Evolutionary conservation across 208 protist genomes (phyloP), one percentile per base, ranked within the genome.

Genomic region (Endotrypanum monterogeii): DNA sequence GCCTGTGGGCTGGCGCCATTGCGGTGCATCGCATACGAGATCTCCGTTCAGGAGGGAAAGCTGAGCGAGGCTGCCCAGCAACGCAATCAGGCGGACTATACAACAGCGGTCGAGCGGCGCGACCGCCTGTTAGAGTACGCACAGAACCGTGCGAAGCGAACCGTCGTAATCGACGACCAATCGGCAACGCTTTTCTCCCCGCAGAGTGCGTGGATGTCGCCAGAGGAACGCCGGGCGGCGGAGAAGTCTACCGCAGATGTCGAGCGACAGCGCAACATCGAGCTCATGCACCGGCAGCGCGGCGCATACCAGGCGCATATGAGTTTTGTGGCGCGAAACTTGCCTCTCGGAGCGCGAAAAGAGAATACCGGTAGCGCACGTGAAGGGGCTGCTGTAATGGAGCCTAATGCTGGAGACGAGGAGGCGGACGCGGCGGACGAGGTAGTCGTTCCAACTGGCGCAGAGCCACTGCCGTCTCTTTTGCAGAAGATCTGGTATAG

Each of bases 141-240:
- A n/a, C 70, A 83, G 46, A 91, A 90, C 48, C 73, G 89, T 3
- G 83, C 90, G 0, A 92, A 92, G 76, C 88, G 89, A 12, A 96
- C 90, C 18, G 91, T 73, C 48, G 89, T 97, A 12, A 94, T 95
- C 74, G 94, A 97, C 76, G 94, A 97, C 70, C 91, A 97, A 79
- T 82, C 83, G 1, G 88, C 86, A 2, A 86, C 88, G 8, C 82
- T 95, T 48, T 87, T 94, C 54, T 76, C 86, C 4, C 86, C 91
- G 28, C 82, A 94, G 65, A 84, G 85, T 65, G 90, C 89, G 67
- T 97, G 94, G 92, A 87, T 95, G 79, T 83, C 90, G 3, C 74
- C 78, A 8, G 68, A 75, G 61, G 89, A 96, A 70, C 80, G 91
- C n/a, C 58, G 82, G 55, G 77, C 82, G 28, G 84, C 78, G 0